phyloP scores from a whole-genome alignment of 345 rosid genomes.

The Cardamine occulta region DNA sequence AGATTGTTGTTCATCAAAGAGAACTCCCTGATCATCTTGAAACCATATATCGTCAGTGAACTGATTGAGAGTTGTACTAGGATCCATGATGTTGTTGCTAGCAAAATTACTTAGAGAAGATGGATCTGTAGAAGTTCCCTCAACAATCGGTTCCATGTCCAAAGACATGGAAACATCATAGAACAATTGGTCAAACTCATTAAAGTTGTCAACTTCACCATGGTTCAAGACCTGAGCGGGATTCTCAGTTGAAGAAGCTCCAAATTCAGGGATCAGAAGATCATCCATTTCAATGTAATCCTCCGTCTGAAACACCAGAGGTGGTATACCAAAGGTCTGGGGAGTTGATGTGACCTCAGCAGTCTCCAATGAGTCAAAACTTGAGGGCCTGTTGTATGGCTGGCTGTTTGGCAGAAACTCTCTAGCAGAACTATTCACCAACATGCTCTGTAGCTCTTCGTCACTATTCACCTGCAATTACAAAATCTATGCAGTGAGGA shows the following conservation, averaged over 20 bases:
- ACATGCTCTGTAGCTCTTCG: conserved; percentile 24
- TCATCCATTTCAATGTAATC: conserved; percentile 91
- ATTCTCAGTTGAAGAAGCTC: conserved; percentile 27
- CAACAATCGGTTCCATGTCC: conserved; percentile 33
- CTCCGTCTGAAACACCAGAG: conserved; percentile 41
- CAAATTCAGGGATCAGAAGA: conserved; percentile 54
- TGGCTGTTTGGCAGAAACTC: conserved; percentile 15
- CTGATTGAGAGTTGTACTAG: conserved; percentile 27
- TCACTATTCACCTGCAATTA: conserved; percentile 26
- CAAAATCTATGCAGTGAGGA: background rate
- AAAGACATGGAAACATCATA: conserved; percentile 39
- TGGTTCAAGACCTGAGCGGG: conserved; percentile 14
- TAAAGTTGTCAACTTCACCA: conserved; percentile 26
- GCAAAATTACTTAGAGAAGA: conserved; percentile 13
- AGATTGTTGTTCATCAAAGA: conserved; percentile 30
- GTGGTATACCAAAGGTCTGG: conserved; percentile 6
- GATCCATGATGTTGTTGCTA: conserved; percentile 35
- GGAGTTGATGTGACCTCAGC: conserved; percentile 38
- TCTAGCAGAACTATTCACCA: conserved; percentile 14
- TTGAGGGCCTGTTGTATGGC: conserved; percentile 27
- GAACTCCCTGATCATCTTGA: conserved; percentile 32
- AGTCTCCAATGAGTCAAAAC: conserved; percentile 26
- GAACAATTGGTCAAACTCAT: conserved; percentile 43
- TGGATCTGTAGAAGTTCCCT: conserved; percentile 20
- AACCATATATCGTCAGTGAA: conserved; percentile 32